These are phyloP conservation scores for Ophiostoma ulmi DNA, from an alignment of 2,329 filamentous ascomycete species.

Conservation along the genomic window DNA sequence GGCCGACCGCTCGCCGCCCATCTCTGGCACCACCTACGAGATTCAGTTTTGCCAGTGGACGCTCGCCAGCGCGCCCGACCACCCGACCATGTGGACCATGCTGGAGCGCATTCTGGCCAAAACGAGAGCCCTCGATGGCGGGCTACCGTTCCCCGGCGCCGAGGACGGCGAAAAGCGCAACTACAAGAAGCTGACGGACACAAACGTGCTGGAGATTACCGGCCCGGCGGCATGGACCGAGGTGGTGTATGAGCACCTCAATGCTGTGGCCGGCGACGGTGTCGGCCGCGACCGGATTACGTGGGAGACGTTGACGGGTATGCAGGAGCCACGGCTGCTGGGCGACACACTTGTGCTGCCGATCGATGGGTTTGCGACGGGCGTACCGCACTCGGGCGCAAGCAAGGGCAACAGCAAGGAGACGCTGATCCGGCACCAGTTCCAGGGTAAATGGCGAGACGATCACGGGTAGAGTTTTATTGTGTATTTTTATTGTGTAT, in stretches of 20 bases:
- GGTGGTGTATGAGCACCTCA: conserved; percentile 32
- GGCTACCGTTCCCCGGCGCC: background rate
- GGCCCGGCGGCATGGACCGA: conserved; percentile 35
- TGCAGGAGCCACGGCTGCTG: conserved; percentile 27
- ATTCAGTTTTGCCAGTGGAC: conserved; percentile 38
- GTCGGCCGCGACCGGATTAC: conserved; percentile 24
- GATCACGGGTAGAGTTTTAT: background rate
- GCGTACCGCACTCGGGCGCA: conserved; percentile 27
- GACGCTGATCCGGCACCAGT: conserved; percentile 1
- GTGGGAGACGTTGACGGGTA: conserved; percentile 24
- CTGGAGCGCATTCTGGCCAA: conserved; percentile 29
- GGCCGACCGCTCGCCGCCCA: conserved; percentile 31
- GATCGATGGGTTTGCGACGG: conserved; percentile 29
- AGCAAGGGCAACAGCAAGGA: conserved; percentile 13
- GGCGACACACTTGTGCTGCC: conserved; percentile 29
- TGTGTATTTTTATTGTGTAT: background rate
- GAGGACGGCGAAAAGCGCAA: background rate
- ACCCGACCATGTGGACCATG: conserved; percentile 34
- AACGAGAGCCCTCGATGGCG: conserved; percentile 17
- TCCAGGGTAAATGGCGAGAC: conserved; percentile 7
- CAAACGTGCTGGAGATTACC: conserved; percentile 33
- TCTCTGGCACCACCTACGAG: conserved; percentile 31
- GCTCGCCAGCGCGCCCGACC: conserved; percentile 33
- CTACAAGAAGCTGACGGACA: conserved; percentile 22
- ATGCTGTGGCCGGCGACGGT: conserved; percentile 25